Evolutionary conservation across 1,284 basidiomycete genomes (phyloP).

Genomic region (Moesziomyces sp.): DNA sequence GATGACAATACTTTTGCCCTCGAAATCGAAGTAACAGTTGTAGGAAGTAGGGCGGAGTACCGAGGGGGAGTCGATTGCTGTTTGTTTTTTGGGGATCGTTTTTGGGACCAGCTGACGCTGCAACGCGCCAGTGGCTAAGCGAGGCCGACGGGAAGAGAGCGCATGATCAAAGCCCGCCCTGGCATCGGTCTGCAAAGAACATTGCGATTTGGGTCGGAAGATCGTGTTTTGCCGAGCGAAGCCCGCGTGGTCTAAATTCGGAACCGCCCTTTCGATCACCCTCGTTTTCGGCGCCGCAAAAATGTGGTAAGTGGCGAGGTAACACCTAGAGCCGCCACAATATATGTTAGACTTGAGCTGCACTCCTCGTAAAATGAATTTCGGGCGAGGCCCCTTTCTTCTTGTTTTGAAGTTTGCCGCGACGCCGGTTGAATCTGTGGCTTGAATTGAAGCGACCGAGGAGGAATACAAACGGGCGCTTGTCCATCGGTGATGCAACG

Average conservation of each 20-base stretch:
- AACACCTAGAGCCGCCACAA: too few relatives aligned
- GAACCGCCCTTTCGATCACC: not conserved
- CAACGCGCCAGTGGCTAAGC: not conserved
- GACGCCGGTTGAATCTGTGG: not conserved
- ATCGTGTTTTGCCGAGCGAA: not conserved
- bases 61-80: too few relatives aligned
- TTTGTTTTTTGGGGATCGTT: too few relatives aligned
- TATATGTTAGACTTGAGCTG: too few relatives aligned
- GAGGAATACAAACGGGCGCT: constrained; percentile 1
- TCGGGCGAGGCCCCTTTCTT: too few relatives aligned
- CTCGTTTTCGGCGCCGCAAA: too few relatives aligned
- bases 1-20: too few relatives aligned
- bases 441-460: not conserved
- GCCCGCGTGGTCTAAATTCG: not conserved
- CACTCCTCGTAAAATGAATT: too few relatives aligned
- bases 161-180: not conserved
- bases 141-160: constrained; percentile 2
- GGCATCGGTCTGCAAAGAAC: not conserved
- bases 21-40: too few relatives aligned
- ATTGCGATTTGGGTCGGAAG: not conserved
- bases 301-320: too few relatives aligned
- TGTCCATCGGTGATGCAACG: constrained; percentile 10
- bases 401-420: not conserved
- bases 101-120: too few relatives aligned
- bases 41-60: too few relatives aligned